Evolutionary conservation across 2,329 filamentous ascomycete genomes (phyloP), one percentile per base, ranked within the genome.

Genomic region (Harringtonia aguacate): DNA sequence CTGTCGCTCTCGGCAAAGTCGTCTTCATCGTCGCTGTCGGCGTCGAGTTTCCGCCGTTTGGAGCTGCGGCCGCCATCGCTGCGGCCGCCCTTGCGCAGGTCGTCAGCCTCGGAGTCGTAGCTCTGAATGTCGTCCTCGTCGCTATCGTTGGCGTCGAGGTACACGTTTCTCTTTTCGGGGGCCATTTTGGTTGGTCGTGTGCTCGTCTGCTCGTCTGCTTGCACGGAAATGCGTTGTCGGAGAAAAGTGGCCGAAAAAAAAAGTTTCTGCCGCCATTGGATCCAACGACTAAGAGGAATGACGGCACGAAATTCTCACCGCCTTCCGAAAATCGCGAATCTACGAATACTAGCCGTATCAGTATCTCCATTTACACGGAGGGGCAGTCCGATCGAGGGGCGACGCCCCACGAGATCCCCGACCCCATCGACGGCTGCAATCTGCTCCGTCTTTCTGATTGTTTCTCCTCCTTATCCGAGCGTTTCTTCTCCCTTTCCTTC

Each of bases 131-230:
- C 68, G 37, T 79, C 75, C 30, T 79, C 75, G 18, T 78, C 74
- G 55, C 77, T 81, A 17, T 77, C 70, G 17, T 65, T 66, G 10
- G 65, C 68, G 50, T 81, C 77, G 27, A 89, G 73, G 54, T 82
- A 89, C 42, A 84, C 74, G 59, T 87, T 87, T 52, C 75, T 74
- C 57, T 83, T 86, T 56, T 81, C 75, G 34, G 76, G 68, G 1
- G 79, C 62, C 83, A 88, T 87, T 39, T 30, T 47, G 42, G 33
- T 24, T 9, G 14, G 24, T n/a, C n/a, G n/a, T 36, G 36, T 33
- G 24, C n/a, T 35, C n/a, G 33, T 35, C 8, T 35, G 14, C 18
- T 18, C 6, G 14, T 12, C 10, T 35, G 33, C n/a, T n/a, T n/a
- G n/a, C n/a, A n/a, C 5, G 33, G 13, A 33, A 33, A 33, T 33